phyloP scores from a whole-genome alignment of 1,139 yeast species.

The Candida smagusa region DNA sequence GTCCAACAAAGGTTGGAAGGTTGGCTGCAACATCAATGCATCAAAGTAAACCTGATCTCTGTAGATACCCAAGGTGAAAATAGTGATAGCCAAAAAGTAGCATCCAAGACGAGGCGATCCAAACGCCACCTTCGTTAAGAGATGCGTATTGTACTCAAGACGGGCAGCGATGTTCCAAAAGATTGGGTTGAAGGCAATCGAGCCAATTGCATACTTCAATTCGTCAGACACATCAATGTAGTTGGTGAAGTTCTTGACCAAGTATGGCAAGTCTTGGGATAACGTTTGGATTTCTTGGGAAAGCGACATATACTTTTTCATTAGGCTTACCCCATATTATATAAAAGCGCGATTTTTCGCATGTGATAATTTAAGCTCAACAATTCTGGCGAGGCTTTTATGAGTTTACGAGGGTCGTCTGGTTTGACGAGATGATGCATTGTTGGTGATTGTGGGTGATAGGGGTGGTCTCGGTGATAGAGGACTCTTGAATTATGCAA shows the following conservation, averaged over 20 bases:
- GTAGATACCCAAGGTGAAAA: constrained; percentile 77
- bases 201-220: constrained; percentile 41
- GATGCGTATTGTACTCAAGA: constrained; percentile 70
- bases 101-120: constrained; percentile 77
- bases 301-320: constrained; percentile 4
- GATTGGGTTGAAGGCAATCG: constrained; percentile 86
- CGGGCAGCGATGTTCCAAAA: constrained; percentile 96
- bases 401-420: neutral
- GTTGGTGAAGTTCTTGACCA: constrained; percentile 16
- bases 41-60: constrained; percentile 75
- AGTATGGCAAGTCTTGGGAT: constrained; percentile 9
- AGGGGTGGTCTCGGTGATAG: too few species aligned
- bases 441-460: too few species aligned
- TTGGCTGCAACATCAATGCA: constrained; percentile 51
- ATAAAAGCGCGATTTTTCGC: neutral
- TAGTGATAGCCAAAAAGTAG: constrained; percentile 74
- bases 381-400: neutral
- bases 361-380: constrained; percentile 6
- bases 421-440: neutral
- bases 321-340: neutral
- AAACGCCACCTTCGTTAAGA: constrained; percentile 67
- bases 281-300: constrained; percentile 9
- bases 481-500: too few species aligned
- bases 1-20: constrained; percentile 48
- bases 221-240: constrained; percentile 23